These are phyloP conservation scores for Cyclotella choctawhatcheeana DNA, from an alignment of 108 stramenopile genomes.

Conservation along the genomic window DNA sequence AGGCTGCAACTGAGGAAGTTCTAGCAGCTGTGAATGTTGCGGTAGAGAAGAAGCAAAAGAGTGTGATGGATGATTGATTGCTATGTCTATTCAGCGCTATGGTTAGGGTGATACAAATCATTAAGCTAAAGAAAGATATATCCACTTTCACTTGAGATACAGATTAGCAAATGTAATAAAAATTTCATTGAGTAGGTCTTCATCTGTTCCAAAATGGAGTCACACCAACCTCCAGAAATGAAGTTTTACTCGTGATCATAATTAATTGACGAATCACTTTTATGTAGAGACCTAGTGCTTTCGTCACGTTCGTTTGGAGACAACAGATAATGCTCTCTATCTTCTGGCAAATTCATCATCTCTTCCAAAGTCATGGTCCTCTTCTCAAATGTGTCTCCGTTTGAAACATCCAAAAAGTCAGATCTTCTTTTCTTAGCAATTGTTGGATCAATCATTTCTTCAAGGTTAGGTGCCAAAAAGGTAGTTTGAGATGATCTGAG, in stretches of 20 bases:
- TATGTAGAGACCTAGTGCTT: too few relatives aligned
- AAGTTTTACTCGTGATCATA: too few relatives aligned
- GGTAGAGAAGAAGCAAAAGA: conserved; percentile 77
- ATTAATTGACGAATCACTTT: too few relatives aligned
- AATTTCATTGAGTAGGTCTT: too few relatives aligned
- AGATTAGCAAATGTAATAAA: too few relatives aligned
- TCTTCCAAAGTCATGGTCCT: conserved; percentile 44
- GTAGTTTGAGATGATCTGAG: neutral
- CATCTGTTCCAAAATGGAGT: too few relatives aligned
- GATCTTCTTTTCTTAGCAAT: conserved; percentile 51
- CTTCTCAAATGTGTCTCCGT: conserved; percentile 33
- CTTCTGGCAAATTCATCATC: conserved; percentile 32
- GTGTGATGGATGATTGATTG: conserved; percentile 78
- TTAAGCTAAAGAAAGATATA: too few relatives aligned
- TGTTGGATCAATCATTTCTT: conserved; percentile 53
- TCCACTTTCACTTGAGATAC: too few relatives aligned
- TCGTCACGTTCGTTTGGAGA: too few relatives aligned
- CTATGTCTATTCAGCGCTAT: too few relatives aligned
- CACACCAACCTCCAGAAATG: too few relatives aligned
- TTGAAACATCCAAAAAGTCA: conserved; percentile 22
- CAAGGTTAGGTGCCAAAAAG: conserved; percentile 39
- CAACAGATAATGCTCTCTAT: conserved; percentile 18
- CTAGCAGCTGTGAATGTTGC: conserved; percentile 61
- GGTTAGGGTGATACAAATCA: too few relatives aligned
- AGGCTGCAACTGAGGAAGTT: conserved; percentile 73